These are phyloP conservation scores for Pistacia atlantica DNA, from an alignment of 345 rosid species.

Conservation along the genomic window DNA sequence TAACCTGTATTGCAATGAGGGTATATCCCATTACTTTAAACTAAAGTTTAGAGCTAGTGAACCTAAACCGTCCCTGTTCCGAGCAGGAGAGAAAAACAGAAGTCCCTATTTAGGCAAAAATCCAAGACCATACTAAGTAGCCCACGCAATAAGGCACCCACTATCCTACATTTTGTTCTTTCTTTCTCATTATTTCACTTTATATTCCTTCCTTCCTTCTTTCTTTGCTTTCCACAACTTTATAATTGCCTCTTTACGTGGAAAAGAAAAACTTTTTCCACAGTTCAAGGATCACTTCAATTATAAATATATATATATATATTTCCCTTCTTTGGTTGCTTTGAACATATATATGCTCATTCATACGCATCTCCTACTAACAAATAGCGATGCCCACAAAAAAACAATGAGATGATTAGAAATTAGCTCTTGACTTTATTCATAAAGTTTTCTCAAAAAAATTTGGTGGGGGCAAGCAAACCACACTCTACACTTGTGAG, in stretches of 20 bases:
- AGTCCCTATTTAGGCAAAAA: conserved; percentile 35
- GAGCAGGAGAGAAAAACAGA: too few relatives aligned
- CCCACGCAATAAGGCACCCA: conserved; percentile 20
- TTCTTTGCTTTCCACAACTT: conserved; percentile 26
- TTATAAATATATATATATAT: too few relatives aligned
- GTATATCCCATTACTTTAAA: too few relatives aligned
- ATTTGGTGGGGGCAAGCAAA: conserved; percentile 26
- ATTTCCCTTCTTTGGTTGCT: conserved; percentile 1
- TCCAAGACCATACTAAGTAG: conserved; percentile 19
- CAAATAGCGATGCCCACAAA: conserved; percentile 30
- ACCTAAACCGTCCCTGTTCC: too few relatives aligned
- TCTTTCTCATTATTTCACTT: not conserved
- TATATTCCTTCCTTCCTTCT: not conserved
- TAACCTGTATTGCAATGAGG: too few relatives aligned
- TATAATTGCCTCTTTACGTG: conserved; percentile 46
- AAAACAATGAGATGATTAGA: conserved; percentile 14
- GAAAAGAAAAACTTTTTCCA: conserved; percentile 49
- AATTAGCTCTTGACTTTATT: conserved; percentile 26
- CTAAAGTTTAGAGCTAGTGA: too few relatives aligned
- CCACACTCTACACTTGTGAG: not conserved
- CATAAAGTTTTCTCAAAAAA: not conserved
- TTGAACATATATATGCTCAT: not conserved
- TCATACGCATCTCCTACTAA: conserved; percentile 34
- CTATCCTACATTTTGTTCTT: conserved; percentile 6
- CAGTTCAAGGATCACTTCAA: conserved; percentile 37